Base-by-base conservation (phyloP, 2,329 filamentous ascomycete species). In the Talaromyces amestolkiae region DNA sequence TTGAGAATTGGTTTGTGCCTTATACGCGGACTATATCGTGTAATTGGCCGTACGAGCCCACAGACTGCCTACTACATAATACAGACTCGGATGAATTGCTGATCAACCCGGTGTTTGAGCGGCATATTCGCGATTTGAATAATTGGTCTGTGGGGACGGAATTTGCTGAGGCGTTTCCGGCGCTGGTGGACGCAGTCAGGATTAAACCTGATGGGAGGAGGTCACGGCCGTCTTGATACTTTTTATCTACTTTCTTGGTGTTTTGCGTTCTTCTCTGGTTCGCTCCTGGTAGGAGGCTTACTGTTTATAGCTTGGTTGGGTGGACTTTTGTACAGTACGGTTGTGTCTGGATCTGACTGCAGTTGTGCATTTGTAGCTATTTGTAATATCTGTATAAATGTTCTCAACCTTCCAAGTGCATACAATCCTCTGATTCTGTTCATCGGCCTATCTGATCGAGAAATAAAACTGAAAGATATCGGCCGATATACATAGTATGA, bases 31-130 rank as follows among this genome's bases (percentile, higher is more conserved):
- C 89, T 0, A 73, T 97, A 27, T 87, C 85, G 31, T 77, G 97
- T 17, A 95, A 93, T 70, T 97, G 93, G 93, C 90, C 90, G 0
- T 94, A 96, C 73, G 89, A 91, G 64, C 84, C 87, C 0, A 87
- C 86, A 0, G 89, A 93, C 70, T 87, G 88, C 41, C 80, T 97
- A 31, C 79, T 91, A 31, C 81, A 84, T 63, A 76, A 76, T 1
- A 73, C 75, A 0, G 78, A 79, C 39, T 75, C 75, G 5, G 86
- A 89, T 9, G 89, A 93, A 71, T 81, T 92, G 66, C 83, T 91
- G 68, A 92, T 97, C 68, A 96, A 95, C 69, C 92, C 92, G 0
- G 91, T 92, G 0, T 97, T 96, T 75, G 91, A 96, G 78, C 83
- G 87, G 43, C 93, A 97, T 75, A 74, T 97, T 58, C 80, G 89